Percentiles rank a stretch among this genome's conserved stretches.
Conservation (phyloP, 2,329 filamentous ascomycete species). For the Gnomoniopsis sp. region DNA sequence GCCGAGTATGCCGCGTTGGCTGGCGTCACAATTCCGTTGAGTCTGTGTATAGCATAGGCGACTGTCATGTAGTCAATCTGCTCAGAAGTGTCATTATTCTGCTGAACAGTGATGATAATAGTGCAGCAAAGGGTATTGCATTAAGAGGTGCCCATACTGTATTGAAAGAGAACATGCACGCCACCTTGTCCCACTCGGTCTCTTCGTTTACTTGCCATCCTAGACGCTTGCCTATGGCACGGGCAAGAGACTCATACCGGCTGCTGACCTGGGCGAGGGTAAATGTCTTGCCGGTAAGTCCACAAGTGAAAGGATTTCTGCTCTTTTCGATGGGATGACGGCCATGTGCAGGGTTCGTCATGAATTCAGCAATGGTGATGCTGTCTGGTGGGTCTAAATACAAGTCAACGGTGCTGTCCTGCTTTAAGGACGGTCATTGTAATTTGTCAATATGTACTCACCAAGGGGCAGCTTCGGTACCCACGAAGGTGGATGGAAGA, state of each 20-base stretch:
- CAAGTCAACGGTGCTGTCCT: conserved; percentile 11
- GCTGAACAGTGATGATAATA: not conserved
- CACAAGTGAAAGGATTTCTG: conserved; percentile 72
- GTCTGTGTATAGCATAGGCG: conserved; percentile 69
- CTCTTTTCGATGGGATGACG: conserved; percentile 61
- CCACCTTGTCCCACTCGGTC: conserved; percentile 77
- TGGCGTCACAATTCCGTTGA: conserved; percentile 71
- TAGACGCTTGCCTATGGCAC: conserved; percentile 67
- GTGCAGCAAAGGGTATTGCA: not conserved
- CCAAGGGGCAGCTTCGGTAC: conserved; percentile 56
- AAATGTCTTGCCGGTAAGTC: conserved; percentile 66
- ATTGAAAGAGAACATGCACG: conserved; percentile 75
- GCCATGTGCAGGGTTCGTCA: conserved; percentile 69
- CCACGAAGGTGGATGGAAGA: conserved; percentile 61
- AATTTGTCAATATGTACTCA: too few relatives aligned
- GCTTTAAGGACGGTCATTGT: not conserved
- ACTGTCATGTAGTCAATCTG: conserved; percentile 73
- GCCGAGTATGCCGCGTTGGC: conserved; percentile 73
- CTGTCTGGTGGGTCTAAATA: conserved; percentile 62
- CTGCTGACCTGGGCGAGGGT: conserved; percentile 60
- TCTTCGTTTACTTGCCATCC: conserved; percentile 68
- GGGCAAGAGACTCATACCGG: conserved; percentile 64
- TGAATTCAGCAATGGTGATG: conserved; percentile 72
- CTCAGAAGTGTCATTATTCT: not conserved
- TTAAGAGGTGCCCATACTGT: conserved; percentile 49